These are phyloP conservation scores for Neopestalotiopsis sp. DNA, from an alignment of 2,329 filamentous ascomycete genomes.

Conservation along the genomic window DNA sequence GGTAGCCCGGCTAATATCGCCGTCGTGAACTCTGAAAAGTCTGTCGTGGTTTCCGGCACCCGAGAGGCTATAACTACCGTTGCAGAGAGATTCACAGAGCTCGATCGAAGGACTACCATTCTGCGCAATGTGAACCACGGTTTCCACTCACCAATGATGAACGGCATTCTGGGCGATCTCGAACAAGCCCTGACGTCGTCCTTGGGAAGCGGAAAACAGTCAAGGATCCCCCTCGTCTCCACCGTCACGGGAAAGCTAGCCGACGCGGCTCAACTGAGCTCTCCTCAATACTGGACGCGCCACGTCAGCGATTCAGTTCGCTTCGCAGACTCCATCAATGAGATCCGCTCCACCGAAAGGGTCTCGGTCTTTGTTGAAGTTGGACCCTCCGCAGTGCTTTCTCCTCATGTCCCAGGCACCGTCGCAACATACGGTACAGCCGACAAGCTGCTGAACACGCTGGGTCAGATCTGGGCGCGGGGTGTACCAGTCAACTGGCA, in stretches of 20 bases:
- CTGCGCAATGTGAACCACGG: slow-evolving; percentile 16
- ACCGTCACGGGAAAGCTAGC: slow-evolving; percentile 15
- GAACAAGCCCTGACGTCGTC: slow-evolving; percentile 1
- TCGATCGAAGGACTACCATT: slow-evolving; percentile 13
- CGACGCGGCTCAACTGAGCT: slow-evolving; percentile 5
- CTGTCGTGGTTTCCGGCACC: slow-evolving; percentile 17
- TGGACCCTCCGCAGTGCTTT: slow-evolving; percentile 13
- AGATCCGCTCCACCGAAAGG: slow-evolving; percentile 10
- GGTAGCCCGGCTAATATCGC: slow-evolving; percentile 13
- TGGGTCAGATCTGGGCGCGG: slow-evolving; percentile 12
- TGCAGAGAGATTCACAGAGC: slow-evolving; percentile 14
- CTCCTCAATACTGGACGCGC: slow-evolving; percentile 9
- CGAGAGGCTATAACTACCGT: slow-evolving; percentile 14
- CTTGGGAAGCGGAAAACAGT: not conserved
- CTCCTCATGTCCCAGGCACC: slow-evolving; percentile 15
- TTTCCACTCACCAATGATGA: slow-evolving; percentile 18
- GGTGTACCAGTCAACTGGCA: slow-evolving; percentile 14
- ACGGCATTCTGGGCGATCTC: slow-evolving; percentile 9
- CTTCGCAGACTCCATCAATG: slow-evolving; percentile 16
- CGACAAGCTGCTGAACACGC: slow-evolving; percentile 14
- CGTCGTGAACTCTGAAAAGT: slow-evolving; percentile 13
- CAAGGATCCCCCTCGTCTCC: slow-evolving; percentile 9
- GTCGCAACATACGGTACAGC: slow-evolving; percentile 13
- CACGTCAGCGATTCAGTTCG: slow-evolving; percentile 18
- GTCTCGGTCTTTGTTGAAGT: slow-evolving; percentile 18